Conservation (phyloP, 306 rosid species). For the Spatholobus suberectus region DNA sequence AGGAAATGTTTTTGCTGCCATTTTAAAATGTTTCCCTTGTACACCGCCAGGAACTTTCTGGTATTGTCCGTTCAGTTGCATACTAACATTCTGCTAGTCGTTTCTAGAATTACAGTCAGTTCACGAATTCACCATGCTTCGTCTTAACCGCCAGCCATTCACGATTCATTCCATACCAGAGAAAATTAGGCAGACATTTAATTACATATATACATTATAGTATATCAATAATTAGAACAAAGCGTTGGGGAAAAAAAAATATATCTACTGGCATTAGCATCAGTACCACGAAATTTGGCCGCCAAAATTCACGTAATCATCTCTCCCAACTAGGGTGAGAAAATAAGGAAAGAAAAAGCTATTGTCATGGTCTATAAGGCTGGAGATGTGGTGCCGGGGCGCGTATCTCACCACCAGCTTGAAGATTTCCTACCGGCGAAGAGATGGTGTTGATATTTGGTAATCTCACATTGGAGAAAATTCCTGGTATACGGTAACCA, state of each 20-base stretch:
- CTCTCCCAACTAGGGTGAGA: not conserved
- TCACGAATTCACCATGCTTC: not conserved
- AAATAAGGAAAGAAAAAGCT: not conserved
- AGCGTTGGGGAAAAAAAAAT: not conserved
- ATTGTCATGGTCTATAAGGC: slow-evolving; percentile 51
- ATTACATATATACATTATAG: slow-evolving; percentile 32
- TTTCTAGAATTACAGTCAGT: not conserved
- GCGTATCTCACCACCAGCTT: slow-evolving; percentile 54
- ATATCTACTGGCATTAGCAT: not conserved
- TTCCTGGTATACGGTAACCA: slow-evolving; percentile 37
- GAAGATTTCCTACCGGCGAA: slow-evolving; percentile 50
- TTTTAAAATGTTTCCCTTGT: not conserved
- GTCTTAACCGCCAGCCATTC: not conserved
- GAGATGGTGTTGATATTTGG: slow-evolving; percentile 51
- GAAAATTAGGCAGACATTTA: not conserved
- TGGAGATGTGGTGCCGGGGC: slow-evolving; percentile 82
- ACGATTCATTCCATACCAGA: slow-evolving; percentile 9
- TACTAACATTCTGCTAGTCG: not conserved
- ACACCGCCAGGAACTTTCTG: not conserved
- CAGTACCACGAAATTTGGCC: not conserved
- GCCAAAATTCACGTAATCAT: not conserved
- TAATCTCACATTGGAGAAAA: slow-evolving; percentile 48
- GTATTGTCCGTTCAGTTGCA: not conserved
- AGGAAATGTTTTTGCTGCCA: not conserved
- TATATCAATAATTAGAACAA: slow-evolving; percentile 23